These are phyloP conservation scores for Globisporangium middletonii DNA, from an alignment of 352 stramenopile species.

Conservation along the genomic window DNA sequence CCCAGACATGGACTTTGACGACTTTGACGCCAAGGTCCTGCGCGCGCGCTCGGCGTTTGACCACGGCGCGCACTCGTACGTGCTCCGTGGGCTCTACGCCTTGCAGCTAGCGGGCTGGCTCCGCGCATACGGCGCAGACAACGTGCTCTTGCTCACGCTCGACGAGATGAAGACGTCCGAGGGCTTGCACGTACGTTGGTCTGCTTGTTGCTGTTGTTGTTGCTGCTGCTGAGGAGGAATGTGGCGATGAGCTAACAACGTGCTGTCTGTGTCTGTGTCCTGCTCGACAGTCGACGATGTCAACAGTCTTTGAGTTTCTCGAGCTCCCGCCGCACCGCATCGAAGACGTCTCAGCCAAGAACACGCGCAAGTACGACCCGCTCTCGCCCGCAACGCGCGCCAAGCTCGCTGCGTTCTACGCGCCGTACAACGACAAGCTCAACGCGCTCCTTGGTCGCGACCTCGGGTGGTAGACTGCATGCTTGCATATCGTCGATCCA, in stretches of 20 bases:
- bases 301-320: slow-evolving; percentile 81
- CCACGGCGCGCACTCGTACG: slow-evolving; percentile 79
- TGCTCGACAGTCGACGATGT: slow-evolving; percentile 52
- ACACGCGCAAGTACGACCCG: slow-evolving; percentile 82
- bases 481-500: neutral
- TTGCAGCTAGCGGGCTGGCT: slow-evolving; percentile 93
- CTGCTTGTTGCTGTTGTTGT: neutral
- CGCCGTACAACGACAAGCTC: slow-evolving; percentile 80
- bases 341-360: slow-evolving; percentile 79
- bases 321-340: slow-evolving; percentile 80
- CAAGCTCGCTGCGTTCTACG: slow-evolving; percentile 72
- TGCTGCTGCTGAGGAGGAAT: neutral
- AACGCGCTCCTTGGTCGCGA: slow-evolving; percentile 54
- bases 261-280: slow-evolving; percentile 9
- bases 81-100: slow-evolving; percentile 91
- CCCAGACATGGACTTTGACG: slow-evolving; percentile 64
- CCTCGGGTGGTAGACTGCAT: slow-evolving; percentile 38
- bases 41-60: slow-evolving; percentile 31
- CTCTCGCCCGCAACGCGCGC: slow-evolving; percentile 42
- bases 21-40: slow-evolving; percentile 63
- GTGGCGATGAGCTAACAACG: slow-evolving; percentile 8
- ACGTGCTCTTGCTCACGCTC: slow-evolving; percentile 91
- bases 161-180: slow-evolving; percentile 89
- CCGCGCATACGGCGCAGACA: slow-evolving; percentile 78
- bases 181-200: slow-evolving; percentile 49